Evolutionary conservation across 208 protist species (phyloP), one percentile per base, ranked within the genome.

Genomic region (Wallacemonas sp.): DNA sequence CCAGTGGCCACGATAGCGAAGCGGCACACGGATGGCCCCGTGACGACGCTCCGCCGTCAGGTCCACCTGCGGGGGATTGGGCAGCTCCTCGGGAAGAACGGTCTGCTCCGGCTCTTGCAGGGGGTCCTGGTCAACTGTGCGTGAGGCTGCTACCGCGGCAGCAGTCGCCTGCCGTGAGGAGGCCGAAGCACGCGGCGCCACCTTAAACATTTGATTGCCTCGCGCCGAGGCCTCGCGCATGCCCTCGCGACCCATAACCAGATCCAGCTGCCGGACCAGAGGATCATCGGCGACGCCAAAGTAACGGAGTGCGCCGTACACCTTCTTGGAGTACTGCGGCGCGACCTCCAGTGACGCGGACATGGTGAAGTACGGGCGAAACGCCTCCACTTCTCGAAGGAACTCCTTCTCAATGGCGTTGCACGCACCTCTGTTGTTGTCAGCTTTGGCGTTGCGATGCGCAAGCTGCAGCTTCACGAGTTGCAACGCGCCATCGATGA

Each of bases 391-490:
- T 55, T 96, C 85, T 8, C 84, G 75, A 52, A 90, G 25, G 55
- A 93, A 96, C 49, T 96, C 86, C 25, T 81, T 73, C 78, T 95
- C 86, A 44, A 95, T 89, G 18, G 79, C 82, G 1, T 45, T 42
- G 46, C 89, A 93, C 8, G 84, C 86, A 11, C 65, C 69, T 41
- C 44, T 54, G 57, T 95, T 84, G 1, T 74, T 57, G 48, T 93
- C 87, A n/a, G 69, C 66, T 32, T 65, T 22, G 5, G 87, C 87
- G 59, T 93, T 91, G 16, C 77, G 77, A 50, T 95, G 90, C 32
- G 90, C 90, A 11, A 93, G 70, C 42, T 93, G 87, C 25, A 95
- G 67, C 72, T 95, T 93, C 66, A 89, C 70, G 11, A 95, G 75
- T 71, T 95, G 90, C 20, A 95, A 73, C 4, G 81, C 84, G 0